Conservation (phyloP, 2,329 filamentous ascomycete species). For the Xenoacremonium recifei region DNA sequence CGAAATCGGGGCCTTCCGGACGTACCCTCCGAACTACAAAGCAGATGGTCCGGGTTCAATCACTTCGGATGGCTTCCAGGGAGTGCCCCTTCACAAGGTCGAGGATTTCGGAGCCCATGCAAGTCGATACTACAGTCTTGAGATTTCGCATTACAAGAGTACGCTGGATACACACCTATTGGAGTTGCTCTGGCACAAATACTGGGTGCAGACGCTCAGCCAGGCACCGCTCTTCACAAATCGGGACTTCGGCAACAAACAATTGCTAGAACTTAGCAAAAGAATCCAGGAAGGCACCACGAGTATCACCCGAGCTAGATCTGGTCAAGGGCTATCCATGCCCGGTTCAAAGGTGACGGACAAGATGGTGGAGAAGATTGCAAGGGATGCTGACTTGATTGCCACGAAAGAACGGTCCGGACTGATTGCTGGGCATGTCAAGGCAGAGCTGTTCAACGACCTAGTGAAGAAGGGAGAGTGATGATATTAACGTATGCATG, state of each 20-base stretch:
- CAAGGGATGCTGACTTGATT: constrained; percentile 60
- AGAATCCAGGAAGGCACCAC: constrained; percentile 70
- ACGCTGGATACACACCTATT: constrained; percentile 84
- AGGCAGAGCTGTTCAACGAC: constrained; percentile 59
- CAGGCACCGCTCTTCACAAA: constrained; percentile 89
- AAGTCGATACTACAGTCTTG: constrained; percentile 84
- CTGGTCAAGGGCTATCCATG: constrained; percentile 23
- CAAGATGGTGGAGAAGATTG: constrained; percentile 56
- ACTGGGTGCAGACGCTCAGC: constrained; percentile 95
- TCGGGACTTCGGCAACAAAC: constrained; percentile 87
- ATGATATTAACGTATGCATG: too few species aligned
- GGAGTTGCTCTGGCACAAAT: constrained; percentile 95
- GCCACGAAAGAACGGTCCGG: constrained; percentile 63
- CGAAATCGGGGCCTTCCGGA: constrained; percentile 95
- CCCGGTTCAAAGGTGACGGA: constrained; percentile 31
- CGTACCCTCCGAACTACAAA: constrained; percentile 75
- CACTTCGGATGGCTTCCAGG: constrained; percentile 60
- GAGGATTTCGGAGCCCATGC: constrained; percentile 95
- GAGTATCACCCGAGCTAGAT: constrained; percentile 25
- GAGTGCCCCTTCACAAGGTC: constrained; percentile 88
- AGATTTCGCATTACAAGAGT: constrained; percentile 93
- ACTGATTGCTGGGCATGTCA: constrained; percentile 60
- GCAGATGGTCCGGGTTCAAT: constrained; percentile 29
- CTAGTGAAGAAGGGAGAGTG: constrained; percentile 24
- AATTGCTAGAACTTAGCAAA: constrained; percentile 82